Base-by-base conservation (phyloP, 768 basidiomycete species). In the Pisolithus orientalis region DNA sequence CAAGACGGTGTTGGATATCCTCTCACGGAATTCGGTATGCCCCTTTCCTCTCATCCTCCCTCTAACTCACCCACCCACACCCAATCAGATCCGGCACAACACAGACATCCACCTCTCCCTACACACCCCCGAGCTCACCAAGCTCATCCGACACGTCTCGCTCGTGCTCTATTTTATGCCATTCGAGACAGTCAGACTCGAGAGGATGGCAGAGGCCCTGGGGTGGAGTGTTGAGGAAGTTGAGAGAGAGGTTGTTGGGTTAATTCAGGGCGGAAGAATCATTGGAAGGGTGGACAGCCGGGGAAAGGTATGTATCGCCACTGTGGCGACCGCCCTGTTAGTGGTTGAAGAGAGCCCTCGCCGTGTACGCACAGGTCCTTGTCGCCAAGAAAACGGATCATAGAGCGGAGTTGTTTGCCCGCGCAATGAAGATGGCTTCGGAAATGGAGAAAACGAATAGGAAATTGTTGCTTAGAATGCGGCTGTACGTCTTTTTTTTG, bases 141-240 rank as follows among this genome's bases (percentile, higher is more conserved):
- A 75, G 59, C 74, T 81, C 29, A 87, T 97, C 67, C 83, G 82
- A 39, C 83, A 86, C 58, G 83, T 82, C 53, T 85, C 91, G 0
- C 75, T 97, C 46, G 74, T 81, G n/a, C 79, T 92, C 45, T 97
- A 94, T 70, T 93, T 96, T 75, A 80, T 84, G 59, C 94, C 94
- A 0, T 98, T 94, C 67, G 78, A 87, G 27, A 82, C 88, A 8
- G 90, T 96, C 64, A 77, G 82, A 40, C 78, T 97, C 28, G 83
- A 85, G 40, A 79, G 86, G 34, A 94, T 96, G 90, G 84, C 87
- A 37, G 65, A 70, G 2, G 91, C 93, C 9, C 95, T 97, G 61
- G 94, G 93, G 3, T 86, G 88, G 83, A 74, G 76, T 0, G 70
- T 88, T 6, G 80, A 82, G 3, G 80, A 85, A 54, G 81, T 90